Conservation (phyloP, 2,329 filamentous ascomycete species). For the Thielaviopsis musarum region DNA sequence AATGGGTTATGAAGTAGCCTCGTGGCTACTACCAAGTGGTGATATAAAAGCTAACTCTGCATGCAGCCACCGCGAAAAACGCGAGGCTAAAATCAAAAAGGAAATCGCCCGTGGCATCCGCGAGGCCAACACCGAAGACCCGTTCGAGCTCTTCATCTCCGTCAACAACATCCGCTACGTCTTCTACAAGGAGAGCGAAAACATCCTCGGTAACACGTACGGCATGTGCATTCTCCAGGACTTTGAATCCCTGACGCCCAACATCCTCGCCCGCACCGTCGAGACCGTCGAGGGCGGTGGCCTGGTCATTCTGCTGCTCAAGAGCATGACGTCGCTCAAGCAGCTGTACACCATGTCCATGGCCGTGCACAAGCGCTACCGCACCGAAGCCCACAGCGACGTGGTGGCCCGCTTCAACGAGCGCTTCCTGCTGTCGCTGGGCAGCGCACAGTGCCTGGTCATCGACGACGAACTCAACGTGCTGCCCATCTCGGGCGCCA, state of each 20-base stretch:
- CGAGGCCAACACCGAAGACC: conserved; percentile 82
- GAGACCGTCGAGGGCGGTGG: conserved; percentile 97
- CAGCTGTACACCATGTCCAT: conserved; percentile 94
- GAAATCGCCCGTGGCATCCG: conserved; percentile 90
- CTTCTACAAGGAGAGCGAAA: conserved; percentile 99
- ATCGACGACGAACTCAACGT: conserved; percentile 98
- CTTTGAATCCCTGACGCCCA: conserved; percentile 96
- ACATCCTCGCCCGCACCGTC: conserved; percentile 81
- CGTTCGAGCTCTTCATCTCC: conserved; percentile 93
- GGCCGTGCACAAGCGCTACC: conserved; percentile 93
- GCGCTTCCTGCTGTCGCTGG: conserved; percentile 84
- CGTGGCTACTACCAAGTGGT: neutral
- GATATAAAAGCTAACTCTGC: neutral
- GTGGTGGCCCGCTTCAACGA: conserved; percentile 96
- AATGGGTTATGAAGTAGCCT: too few species aligned
- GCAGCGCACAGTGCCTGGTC: conserved; percentile 90
- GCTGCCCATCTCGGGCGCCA: conserved; percentile 87
- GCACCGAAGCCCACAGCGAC: conserved; percentile 89
- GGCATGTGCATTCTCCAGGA: conserved; percentile 98
- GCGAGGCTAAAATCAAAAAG: conserved; percentile 95
- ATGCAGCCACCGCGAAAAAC: conserved; percentile 79
- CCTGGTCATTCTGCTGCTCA: conserved; percentile 73
- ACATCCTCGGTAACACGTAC: conserved; percentile 94
- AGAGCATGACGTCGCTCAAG: conserved; percentile 93
- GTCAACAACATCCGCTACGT: conserved; percentile 96